Base-by-base conservation (phyloP, 148 eudicot genomes). In the Rhododendron henanense region DNA sequence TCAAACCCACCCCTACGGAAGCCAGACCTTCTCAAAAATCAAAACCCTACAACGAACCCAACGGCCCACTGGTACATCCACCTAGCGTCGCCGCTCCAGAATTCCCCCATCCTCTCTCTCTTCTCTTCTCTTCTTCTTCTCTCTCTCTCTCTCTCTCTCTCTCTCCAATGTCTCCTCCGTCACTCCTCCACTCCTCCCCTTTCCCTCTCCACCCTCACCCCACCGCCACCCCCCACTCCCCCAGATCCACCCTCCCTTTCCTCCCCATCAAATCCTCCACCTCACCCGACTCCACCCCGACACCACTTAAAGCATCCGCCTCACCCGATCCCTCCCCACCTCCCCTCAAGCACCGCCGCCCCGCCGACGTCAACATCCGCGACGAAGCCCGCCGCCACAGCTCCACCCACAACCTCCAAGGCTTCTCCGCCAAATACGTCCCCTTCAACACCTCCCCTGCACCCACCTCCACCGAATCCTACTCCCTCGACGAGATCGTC, bases 401-500 rank as follows among this genome's bases (percentile, higher is more conserved):
- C 11, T 47, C 50, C 50, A 9, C 50, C 50, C 50, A 47, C 50
- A 47, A 47, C 11, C 50, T 47, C 50, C 50, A 47, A 9, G 0
- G 98, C 97, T 50, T 91, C 95, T 28, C 94, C 94, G 9, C 97
- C 94, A 89, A 95, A 91, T 91, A 92, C 92, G 78, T 93, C 94
- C 79, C 90, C 87, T 28, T 92, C n/a, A n/a, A 37, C 93, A 95
- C 92, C 91, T 93, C 81, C 98, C 98, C 41, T 95, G 93, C 88
- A 88, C 90, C 87, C 87, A 86, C 14, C 87, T 93, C 5, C 4
- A 76, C 87, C 80, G 97, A 96, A 67, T 93, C 94, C 41, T 96
- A 96, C 90, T 96, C 99, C 78, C 98, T 96, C 80, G 99, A 96
- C 76, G 99, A 96, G 87, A 95, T 96, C 88, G 96, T 96, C 78